Evolutionary conservation across 1,284 basidiomycete genomes (phyloP).

Genomic region (Naganishia sp.): DNA sequence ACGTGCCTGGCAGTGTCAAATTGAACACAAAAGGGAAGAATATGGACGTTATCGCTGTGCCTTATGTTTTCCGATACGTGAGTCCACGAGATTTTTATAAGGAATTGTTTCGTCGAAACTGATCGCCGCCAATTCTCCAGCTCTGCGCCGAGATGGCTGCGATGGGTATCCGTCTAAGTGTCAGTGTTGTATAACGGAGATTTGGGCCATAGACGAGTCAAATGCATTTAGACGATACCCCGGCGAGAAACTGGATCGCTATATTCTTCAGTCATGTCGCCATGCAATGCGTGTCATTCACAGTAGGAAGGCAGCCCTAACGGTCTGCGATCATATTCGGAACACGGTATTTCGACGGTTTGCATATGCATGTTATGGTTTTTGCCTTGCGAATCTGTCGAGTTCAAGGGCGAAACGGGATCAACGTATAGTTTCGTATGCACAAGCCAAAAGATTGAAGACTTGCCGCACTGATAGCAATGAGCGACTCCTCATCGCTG

Average conservation of each 20-base stretch:
- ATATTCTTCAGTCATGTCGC: too few species aligned
- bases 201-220: background rate
- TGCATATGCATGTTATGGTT: too few species aligned
- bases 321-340: too few species aligned
- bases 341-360: too few species aligned
- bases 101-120: slow-evolving; percentile 44
- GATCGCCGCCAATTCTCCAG: slow-evolving; percentile 39
- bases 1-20: slow-evolving; percentile 54
- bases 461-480: background rate
- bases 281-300: background rate
- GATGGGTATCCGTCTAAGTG: slow-evolving; percentile 60
- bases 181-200: slow-evolving; percentile 40
- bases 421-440: too few species aligned
- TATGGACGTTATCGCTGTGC: slow-evolving; percentile 90
- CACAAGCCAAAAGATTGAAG: too few species aligned
- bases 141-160: slow-evolving; percentile 61
- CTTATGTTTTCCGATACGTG: slow-evolving; percentile 89
- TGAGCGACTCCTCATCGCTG: background rate
- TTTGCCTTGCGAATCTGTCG: too few species aligned
- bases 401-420: too few species aligned
- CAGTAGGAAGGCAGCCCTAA: background rate
- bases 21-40: slow-evolving; percentile 60
- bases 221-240: too few species aligned
- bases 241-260: too few species aligned
- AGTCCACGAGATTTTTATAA: slow-evolving; percentile 53